These are phyloP conservation scores for Metschnikowia kofuensis DNA, from an alignment of 805 yeast genomes.

Conservation along the genomic window DNA sequence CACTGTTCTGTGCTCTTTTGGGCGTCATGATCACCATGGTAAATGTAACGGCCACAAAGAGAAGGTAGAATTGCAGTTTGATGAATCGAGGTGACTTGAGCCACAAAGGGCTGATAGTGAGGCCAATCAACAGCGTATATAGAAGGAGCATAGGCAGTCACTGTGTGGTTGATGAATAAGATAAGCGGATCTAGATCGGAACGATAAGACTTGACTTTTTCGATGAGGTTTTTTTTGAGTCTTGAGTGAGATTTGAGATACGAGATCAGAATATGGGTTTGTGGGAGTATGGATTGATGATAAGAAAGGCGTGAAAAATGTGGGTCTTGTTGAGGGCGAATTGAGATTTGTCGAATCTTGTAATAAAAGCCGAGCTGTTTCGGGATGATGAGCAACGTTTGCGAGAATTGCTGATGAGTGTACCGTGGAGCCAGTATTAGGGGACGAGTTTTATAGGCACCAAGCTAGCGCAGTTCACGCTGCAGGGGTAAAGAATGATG, in stretches of 20 bases:
- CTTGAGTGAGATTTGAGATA: neutral
- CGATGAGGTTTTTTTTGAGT: neutral
- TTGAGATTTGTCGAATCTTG: no score
- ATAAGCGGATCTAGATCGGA: slow-evolving; percentile 1
- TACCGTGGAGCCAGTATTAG: no score
- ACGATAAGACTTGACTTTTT: neutral
- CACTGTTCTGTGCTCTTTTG: slow-evolving; percentile 23
- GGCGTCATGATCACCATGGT: slow-evolving; percentile 50
- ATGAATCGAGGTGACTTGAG: slow-evolving; percentile 1
- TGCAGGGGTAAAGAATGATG: no score
- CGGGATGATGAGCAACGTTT: no score
- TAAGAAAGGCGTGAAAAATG: no score
- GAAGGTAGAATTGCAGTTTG: slow-evolving; percentile 1
- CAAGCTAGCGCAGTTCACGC: no score
- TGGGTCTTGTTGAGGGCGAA: no score
- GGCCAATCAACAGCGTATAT: neutral
- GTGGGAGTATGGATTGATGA: neutral
- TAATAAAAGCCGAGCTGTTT: no score
- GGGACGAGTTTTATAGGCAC: no score
- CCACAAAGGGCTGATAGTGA: slow-evolving; percentile 6
- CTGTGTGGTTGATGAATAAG: slow-evolving; percentile 3
- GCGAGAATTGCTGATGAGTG: no score
- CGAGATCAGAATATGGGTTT: neutral
- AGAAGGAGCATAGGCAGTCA: neutral
- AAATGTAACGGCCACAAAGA: slow-evolving; percentile 1